These are phyloP conservation scores for Ogataea philodendri DNA, from an alignment of 805 yeast genomes.

Conservation along the genomic window DNA sequence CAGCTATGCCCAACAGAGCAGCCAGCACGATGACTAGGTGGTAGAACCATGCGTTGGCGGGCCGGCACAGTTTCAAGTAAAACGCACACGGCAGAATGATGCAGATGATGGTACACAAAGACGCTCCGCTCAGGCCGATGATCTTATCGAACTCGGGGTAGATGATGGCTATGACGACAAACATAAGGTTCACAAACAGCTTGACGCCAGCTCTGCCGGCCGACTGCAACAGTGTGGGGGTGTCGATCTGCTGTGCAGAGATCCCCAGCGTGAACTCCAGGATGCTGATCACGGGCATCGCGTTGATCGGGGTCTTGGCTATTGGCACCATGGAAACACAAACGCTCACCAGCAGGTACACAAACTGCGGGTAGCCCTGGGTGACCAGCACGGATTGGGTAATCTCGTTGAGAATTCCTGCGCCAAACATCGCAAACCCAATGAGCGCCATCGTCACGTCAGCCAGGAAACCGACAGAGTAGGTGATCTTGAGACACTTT, in stretches of 20 bases:
- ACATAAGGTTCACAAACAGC: constrained; percentile 54
- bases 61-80: constrained; percentile 60
- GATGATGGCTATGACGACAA: constrained; percentile 63
- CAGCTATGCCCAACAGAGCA: constrained; percentile 50
- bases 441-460: constrained; percentile 61
- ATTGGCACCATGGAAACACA: constrained; percentile 78
- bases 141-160: constrained; percentile 84
- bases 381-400: constrained; percentile 72
- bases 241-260: constrained; percentile 28
- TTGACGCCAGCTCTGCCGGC: constrained; percentile 33
- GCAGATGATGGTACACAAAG: constrained; percentile 77
- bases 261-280: constrained; percentile 47
- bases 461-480: constrained; percentile 53
- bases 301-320: constrained; percentile 83
- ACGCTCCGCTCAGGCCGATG: constrained; percentile 81
- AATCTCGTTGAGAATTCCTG: constrained; percentile 62
- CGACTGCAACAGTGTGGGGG: constrained; percentile 13
- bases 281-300: constrained; percentile 81
- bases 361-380: constrained; percentile 62
- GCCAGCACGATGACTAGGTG: constrained; percentile 47
- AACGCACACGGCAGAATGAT: constrained; percentile 76
- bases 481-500: constrained; percentile 53
- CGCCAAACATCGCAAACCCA: constrained; percentile 83
- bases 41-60: constrained; percentile 41
- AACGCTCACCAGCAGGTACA: constrained; percentile 55